Evolutionary conservation across 805 yeast species (phyloP), one percentile per base, ranked within the genome.

Genomic region (Cyberlindnera sargentensis): DNA sequence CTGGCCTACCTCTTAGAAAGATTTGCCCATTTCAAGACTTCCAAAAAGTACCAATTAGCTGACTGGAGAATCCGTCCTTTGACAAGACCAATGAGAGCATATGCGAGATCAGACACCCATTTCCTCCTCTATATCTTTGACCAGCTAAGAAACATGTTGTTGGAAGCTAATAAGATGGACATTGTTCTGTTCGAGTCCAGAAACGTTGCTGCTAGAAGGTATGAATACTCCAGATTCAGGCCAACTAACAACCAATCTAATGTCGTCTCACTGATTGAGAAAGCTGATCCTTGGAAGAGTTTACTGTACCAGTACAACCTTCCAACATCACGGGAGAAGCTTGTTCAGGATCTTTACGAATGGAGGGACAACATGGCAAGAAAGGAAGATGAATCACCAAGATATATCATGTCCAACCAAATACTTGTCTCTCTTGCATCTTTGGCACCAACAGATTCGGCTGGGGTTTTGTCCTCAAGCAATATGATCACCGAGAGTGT

Each of bases 31-130:
- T 93, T 93, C 63, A 80, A 78, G 50, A 89, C 99, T 0, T 85
- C 96, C 10, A 93, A 93, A 57, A 85, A 90, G 65, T 93, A 90
- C 65, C 99, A 93, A 65, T 67, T 90, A 47, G 95, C 98, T 1
- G 99, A 93, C 63, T 93, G 99, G 99, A 76, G 99, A 60, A 65
- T 82, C 6, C 73, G 99, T 51, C 99, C 99, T 0, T 66, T 93
- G 41, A 75, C 86, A 2, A 61, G 68, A 8, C 79, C 86, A 33
- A 83, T 93, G 90, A 63, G 71, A 47, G 76, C 82, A 11, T 93
- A 93, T 61, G 99, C 99, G 0, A 75, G 95, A 50, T 84, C 96
- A 0, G 99, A 93, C 63, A 93, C 99, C 0, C 99, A 93, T 63
- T 93, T 89, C 56, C 65, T 93, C 41, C 69, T 93, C 32, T 76